phyloP scores from a whole-genome alignment of 768 basidiomycete species.

The Auriscalpium microsporum region DNA sequence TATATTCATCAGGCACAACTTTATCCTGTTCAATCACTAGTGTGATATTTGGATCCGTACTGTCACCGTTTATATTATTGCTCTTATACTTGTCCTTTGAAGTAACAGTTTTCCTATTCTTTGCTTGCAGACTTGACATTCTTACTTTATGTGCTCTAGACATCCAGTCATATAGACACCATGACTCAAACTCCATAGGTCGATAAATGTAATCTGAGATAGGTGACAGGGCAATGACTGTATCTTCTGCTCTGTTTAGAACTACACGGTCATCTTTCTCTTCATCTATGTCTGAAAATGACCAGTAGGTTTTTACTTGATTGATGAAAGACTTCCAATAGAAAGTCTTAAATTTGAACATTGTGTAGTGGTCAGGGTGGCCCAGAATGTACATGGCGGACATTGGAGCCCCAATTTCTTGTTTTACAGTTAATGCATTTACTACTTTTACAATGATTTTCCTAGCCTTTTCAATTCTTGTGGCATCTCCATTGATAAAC shows the following conservation, averaged over 20 bases:
- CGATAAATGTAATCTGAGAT: conserved; percentile 28
- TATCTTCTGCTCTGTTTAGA: conserved; percentile 9
- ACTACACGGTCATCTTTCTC: conserved; percentile 9
- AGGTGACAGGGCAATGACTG: conserved; percentile 15
- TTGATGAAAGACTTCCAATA: conserved; percentile 27
- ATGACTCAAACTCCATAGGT: conserved; percentile 8
- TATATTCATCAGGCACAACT: no score
- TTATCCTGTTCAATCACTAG: no score
- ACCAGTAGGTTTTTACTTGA: conserved; percentile 17
- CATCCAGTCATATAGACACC: conserved; percentile 24
- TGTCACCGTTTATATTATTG: neutral
- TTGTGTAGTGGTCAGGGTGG: conserved; percentile 32
- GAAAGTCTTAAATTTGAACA: conserved; percentile 25
- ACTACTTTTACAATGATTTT: conserved; percentile 28
- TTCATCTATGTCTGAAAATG: neutral
- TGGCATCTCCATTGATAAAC: conserved; percentile 7
- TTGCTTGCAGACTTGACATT: neutral
- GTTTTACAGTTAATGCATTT: conserved; percentile 27
- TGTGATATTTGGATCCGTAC: neutral
- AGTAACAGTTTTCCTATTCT: neutral
- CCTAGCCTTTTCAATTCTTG: conserved; percentile 17
- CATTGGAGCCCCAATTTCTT: conserved; percentile 32
- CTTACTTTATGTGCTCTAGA: neutral
- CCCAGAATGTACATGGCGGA: conserved; percentile 26
- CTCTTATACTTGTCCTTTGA: neutral